A percentile compares a stretch with the other conserved stretches of the same genome.
These are phyloP conservation scores for Apiospora rasikravindrae DNA, from an alignment of 2,329 filamentous ascomycete species.

Conservation along the genomic window DNA sequence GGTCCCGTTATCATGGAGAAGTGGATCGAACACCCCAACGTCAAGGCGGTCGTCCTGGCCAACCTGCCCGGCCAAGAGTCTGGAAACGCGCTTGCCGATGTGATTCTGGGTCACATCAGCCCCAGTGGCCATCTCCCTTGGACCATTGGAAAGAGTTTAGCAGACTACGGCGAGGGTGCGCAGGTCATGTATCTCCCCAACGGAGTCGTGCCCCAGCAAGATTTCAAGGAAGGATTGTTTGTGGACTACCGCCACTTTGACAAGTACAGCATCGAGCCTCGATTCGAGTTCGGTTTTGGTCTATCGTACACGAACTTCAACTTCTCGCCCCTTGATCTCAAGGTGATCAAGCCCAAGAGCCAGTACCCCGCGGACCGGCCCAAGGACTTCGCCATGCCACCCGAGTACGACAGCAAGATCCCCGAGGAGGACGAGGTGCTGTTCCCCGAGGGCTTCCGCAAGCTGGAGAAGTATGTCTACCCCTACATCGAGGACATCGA, in stretches of 20 bases:
- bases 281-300: conserved; percentile 86
- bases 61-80: conserved; percentile 88
- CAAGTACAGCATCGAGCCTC: conserved; percentile 72
- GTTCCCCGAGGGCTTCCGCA: conserved; percentile 65
- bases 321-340: conserved; percentile 59
- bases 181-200: conserved; percentile 74
- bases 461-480: conserved; percentile 73
- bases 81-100: conserved; percentile 78
- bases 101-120: conserved; percentile 79
- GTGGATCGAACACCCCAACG: conserved; percentile 77
- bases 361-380: conserved; percentile 44
- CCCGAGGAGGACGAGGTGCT: conserved; percentile 62
- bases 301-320: conserved; percentile 80
- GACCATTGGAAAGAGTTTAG: conserved; percentile 75
- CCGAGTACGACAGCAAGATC: conserved; percentile 58
- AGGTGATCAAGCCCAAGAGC: conserved; percentile 52
- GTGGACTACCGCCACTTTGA: conserved; percentile 93
- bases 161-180: conserved; percentile 77
- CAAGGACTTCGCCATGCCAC: conserved; percentile 52
- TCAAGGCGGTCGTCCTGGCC: conserved; percentile 82
- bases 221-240: conserved; percentile 82
- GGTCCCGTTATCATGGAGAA: conserved; percentile 81
- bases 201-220: conserved; percentile 75
- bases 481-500: conserved; percentile 65
- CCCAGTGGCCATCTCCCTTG: conserved; percentile 86